Evolutionary conservation across 129 eudicot species (phyloP), one percentile per base, ranked within the genome.

Genomic region (Flaveria sonorensis): DNA sequence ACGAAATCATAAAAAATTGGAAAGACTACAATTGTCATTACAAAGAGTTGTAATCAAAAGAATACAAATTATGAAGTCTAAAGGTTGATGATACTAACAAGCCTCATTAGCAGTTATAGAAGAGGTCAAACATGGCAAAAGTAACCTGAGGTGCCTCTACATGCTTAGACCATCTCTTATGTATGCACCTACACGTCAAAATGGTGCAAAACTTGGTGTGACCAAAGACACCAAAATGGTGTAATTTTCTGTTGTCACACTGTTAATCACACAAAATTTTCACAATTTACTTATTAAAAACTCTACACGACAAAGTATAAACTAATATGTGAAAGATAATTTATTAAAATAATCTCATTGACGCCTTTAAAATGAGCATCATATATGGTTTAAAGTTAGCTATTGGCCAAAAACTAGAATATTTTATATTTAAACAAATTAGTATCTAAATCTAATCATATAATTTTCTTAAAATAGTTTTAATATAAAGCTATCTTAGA

Each of bases 51-150:
- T 40, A 21, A 39, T 23, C 63, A 23, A 56, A 72, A 30, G 4
- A 39, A 39, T 26, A 21, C 45, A 12, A 23, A 46, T 47, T 39
- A 32, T 6, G 10, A 32, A 64, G 70, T 16, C n/a, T 36, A 10
- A 66, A 40, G 50, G 45, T 66, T 66, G 26, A 39, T 7, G 71
- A 66, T 40, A 39, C 51, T 70, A 70, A 48, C 74, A 48, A 15
- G 13, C 45, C 46, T 30, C 5, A 30, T 63, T 24, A 62, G 28
- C 18, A 26, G 42, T 26, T 32, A 32, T 32, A 12, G 20, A 30
- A 63, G 28, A n/a, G 26, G 62, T 56, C 62, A 7, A 56, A 19
- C 13, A 28, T 9, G 18, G 10, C 39, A 59, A 59, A 59, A 55
- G 26, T 55, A 10, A 55, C 61, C 12, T n/a, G 26, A 16, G n/a